phyloP scores from a whole-genome alignment of 495 filamentous ascomycete genomes.

The Penicillium crystallinum region DNA sequence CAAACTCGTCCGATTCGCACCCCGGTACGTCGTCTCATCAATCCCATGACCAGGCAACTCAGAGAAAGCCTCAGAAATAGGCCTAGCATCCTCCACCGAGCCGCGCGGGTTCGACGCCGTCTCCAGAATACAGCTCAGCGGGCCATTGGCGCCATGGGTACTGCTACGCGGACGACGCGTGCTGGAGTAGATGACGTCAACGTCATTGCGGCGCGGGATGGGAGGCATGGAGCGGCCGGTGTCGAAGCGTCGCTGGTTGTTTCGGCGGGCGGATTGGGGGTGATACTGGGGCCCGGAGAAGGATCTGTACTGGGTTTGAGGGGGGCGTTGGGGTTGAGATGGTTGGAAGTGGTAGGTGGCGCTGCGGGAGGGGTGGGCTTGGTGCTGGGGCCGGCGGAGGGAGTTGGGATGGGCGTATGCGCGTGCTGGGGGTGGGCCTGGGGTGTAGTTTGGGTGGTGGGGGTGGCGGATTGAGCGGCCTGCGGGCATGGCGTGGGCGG shows the following conservation, averaged over 20 bases:
- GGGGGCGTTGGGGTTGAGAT: conserved; percentile 22
- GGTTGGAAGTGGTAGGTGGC: conserved; percentile 28
- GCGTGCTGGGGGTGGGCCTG: conserved; percentile 6
- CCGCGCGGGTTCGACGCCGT: conserved; percentile 14
- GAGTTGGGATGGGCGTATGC: conserved; percentile 7
- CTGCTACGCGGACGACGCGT: conserved; percentile 35
- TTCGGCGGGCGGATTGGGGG: conserved; percentile 13
- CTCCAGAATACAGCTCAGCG: conserved; percentile 36
- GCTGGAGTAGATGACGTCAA: conserved; percentile 34
- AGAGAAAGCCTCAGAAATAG: neutral
- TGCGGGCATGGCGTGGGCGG: conserved; percentile 11
- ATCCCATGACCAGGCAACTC: conserved; percentile 15
- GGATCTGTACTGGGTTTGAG: conserved; percentile 27
- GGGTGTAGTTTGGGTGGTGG: conserved; percentile 25
- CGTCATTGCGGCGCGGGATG: conserved; percentile 28
- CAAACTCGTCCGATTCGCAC: conserved; percentile 32
- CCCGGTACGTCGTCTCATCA: conserved; percentile 32
- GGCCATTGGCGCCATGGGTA: conserved; percentile 24
- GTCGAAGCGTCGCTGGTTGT: conserved; percentile 19
- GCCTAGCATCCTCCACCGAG: conserved; percentile 22
- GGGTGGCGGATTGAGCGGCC: conserved; percentile 25
- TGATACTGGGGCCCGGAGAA: neutral
- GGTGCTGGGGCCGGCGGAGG: conserved; percentile 7
- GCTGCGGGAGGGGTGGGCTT: conserved; percentile 14
- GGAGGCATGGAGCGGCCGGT: conserved; percentile 17